Conservation (phyloP, 345 rosid species). For the Hypericum androsaemum region DNA sequence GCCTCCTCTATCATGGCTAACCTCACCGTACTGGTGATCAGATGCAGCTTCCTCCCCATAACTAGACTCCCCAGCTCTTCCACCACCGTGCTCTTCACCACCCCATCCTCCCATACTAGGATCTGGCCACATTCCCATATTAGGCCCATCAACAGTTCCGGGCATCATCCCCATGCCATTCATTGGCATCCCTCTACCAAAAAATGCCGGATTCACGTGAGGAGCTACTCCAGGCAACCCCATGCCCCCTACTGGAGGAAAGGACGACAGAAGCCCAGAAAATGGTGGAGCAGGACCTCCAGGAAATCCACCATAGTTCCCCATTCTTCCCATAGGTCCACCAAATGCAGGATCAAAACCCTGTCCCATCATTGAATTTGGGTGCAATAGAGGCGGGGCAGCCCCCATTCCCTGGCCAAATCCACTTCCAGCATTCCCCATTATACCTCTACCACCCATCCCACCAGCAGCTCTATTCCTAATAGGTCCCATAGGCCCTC, state of each 20-base stretch:
- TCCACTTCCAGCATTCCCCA: constrained; percentile 46
- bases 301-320: constrained; percentile 37
- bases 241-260: constrained; percentile 55
- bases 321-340: constrained; percentile 75
- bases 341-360: constrained; percentile 83
- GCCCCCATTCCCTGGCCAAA: constrained; percentile 61
- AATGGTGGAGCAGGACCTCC: constrained; percentile 62
- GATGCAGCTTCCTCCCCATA: constrained; percentile 82
- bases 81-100: constrained; percentile 61
- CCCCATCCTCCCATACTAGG: constrained; percentile 66
- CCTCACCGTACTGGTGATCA: constrained; percentile 71
- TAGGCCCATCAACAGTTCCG: constrained; percentile 58
- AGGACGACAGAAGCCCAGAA: constrained; percentile 51
- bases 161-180: constrained; percentile 80
- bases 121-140: constrained; percentile 77
- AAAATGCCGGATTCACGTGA: constrained; percentile 79
- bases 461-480: constrained; percentile 30
- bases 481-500: constrained; percentile 69
- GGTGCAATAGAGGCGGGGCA: constrained; percentile 61
- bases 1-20: constrained; percentile 51
- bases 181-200: constrained; percentile 67
- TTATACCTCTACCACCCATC: not conserved
- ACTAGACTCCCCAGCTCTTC: constrained; percentile 73
- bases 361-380: constrained; percentile 64
- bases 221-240: constrained; percentile 82